A percentile compares a stretch with the other conserved stretches of the same genome.
These are phyloP conservation scores for Talaromyces thailandensis DNA, from an alignment of 495 filamentous ascomycete genomes.

Conservation along the genomic window DNA sequence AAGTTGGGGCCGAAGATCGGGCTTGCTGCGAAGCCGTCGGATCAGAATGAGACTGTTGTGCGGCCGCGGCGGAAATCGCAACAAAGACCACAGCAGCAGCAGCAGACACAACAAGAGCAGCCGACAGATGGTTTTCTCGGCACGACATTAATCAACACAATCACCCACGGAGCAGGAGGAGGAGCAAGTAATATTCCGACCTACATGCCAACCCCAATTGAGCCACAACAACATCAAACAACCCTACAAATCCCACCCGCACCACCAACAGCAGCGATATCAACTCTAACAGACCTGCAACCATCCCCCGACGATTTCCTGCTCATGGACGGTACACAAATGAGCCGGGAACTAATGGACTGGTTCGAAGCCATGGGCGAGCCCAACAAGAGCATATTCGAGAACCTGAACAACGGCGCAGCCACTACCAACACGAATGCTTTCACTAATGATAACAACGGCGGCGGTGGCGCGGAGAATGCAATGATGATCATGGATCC, in stretches of 20 bases:
- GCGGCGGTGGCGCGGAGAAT: not conserved
- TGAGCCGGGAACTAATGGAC: conserved; percentile 32
- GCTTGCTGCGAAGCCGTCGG: not conserved
- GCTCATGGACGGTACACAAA: conserved; percentile 22
- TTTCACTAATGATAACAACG: not conserved
- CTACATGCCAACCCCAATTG: not conserved
- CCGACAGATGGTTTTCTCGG: not conserved
- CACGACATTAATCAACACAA: not conserved
- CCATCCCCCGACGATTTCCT: not conserved
- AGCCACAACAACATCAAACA: not conserved
- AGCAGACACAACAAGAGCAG: not conserved
- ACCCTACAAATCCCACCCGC: not conserved
- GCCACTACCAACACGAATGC: not conserved
- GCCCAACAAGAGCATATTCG: conserved; percentile 17
- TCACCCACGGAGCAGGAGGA: not conserved
- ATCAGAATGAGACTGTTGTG: not conserved
- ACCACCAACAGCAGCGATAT: not conserved
- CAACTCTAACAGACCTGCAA: not conserved
- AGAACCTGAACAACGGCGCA: conserved; percentile 26
- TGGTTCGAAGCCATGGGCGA: conserved; percentile 35
- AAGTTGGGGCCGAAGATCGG: conserved; percentile 15
- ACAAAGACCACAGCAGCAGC: not conserved
- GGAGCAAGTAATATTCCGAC: not conserved
- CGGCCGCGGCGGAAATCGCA: not conserved
- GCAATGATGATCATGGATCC: not conserved